Base-by-base conservation (phyloP, 2,329 filamentous ascomycete genomes). In the Huntiella abstrusa region DNA sequence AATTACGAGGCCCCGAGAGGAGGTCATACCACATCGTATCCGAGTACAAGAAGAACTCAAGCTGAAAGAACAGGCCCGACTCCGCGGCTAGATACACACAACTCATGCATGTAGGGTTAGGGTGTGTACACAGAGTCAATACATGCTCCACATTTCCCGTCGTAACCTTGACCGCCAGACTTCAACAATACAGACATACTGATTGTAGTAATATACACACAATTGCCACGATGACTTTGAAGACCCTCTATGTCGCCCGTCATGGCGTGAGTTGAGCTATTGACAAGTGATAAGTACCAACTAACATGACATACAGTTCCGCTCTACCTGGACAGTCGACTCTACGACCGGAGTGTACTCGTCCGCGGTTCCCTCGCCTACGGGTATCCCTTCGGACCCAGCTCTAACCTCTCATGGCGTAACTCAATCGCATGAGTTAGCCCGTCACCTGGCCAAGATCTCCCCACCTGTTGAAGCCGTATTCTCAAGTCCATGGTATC, bases 281-380 rank as follows among this genome's bases (percentile, higher is more conserved):
- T 33, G 6, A 3, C 11, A 38, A 13, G 11, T 22, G 19, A 49
- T 46, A 43, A 46, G 42, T 42, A 33, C 33, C n/a, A 32, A 37
- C 37, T 46, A 43, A 48, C 19, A 41, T 10, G 13, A 28, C 41
- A 34, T 47, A 15, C 60, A 92, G 87, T 94, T 93, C 62, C 85
- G 91, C 52, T 80, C 83, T 53, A 86, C 82, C 59, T 96, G 87
- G 85, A 75, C 75, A 38, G 83, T 96, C 51, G 79, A 96, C 62
- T 75, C 77, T 40, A 65, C 70, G 51, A 88, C 83, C 34, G 88
- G 91, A 45, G 70, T 70, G 54, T 96, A 96, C 66, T 73, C 71
- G 46, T 68, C 81, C 17, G 69, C 68, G 49, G 75, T 91, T 53
- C 75, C 71, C 37, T 85, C 83, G 34, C 88, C 91, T 1, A 96